Conservation (phyloP, 345 rosid species). For the Eucalyptus virginea region DNA sequence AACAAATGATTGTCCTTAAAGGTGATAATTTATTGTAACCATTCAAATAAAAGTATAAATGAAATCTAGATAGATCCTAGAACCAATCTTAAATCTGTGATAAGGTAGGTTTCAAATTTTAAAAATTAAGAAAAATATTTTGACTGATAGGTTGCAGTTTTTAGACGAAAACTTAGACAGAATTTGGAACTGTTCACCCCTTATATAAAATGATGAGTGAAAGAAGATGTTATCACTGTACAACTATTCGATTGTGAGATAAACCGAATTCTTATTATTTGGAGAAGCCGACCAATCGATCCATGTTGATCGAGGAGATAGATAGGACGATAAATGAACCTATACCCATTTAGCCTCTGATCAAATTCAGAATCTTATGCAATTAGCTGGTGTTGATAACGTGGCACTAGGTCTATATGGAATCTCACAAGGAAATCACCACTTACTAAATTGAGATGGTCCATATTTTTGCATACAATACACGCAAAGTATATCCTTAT, state of each 20-base stretch:
- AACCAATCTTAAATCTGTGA: too few species aligned
- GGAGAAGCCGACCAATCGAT: neutral
- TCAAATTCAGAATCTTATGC: neutral
- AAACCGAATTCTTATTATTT: neutral
- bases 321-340: neutral
- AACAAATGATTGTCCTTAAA: too few species aligned
- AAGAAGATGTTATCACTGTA: neutral
- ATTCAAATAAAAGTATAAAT: too few species aligned
- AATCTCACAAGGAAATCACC: neutral
- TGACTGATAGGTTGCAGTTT: accelerated
- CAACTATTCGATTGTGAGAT: neutral
- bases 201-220: neutral
- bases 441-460: neutral
- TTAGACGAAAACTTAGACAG: too few species aligned
- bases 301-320: neutral
- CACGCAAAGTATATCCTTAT: neutral
- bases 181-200: accelerated
- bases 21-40: too few species aligned
- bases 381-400: too few species aligned
- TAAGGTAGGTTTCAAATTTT: too few species aligned
- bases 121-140: accelerated
- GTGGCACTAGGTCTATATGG: neutral
- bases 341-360: neutral
- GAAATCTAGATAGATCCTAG: too few species aligned
- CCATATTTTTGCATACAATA: neutral